Percentiles rank a stretch among this genome's conserved stretches.
Conservation (phyloP, 495 filamentous ascomycete species). For the Chaetomidium leptoderma region DNA sequence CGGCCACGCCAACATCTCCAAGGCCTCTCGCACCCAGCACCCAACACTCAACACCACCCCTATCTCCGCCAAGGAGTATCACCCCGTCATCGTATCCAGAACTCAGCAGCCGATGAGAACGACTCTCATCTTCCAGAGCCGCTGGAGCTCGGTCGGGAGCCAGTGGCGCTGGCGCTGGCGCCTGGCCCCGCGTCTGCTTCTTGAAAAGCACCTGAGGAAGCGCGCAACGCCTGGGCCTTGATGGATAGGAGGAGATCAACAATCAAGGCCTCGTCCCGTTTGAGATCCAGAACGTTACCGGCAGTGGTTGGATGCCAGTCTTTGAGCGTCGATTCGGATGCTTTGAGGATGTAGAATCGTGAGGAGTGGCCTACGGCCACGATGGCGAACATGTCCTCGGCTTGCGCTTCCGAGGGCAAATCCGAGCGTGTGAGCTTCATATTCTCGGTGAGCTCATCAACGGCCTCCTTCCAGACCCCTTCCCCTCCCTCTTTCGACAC, state of each 20-base stretch:
- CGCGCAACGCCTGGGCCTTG: neutral
- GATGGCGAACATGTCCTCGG: neutral
- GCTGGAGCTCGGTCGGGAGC: too few species aligned
- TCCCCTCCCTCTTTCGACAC: neutral
- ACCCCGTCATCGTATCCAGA: too few species aligned
- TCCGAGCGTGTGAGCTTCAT: neutral
- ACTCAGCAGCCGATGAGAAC: too few species aligned
- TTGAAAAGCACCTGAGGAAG: too few species aligned
- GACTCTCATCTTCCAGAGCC: too few species aligned
- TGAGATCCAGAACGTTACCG: neutral
- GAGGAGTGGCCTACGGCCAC: neutral
- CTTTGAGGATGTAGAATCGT: neutral
- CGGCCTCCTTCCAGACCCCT: neutral
- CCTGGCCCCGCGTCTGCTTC: too few species aligned
- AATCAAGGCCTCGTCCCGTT: neutral
- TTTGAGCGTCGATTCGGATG: neutral
- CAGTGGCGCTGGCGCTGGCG: too few species aligned
- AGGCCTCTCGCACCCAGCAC: too few species aligned
- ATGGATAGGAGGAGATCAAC: neutral
- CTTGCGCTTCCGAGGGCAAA: neutral
- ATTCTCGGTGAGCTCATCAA: neutral
- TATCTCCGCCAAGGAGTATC: too few species aligned
- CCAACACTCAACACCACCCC: too few species aligned
- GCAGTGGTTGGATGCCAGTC: neutral
- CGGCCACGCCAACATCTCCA: too few species aligned